Evolutionary conservation across 2,329 filamentous ascomycete species (phyloP).

Genomic region (Monilinia aucupariae): DNA sequence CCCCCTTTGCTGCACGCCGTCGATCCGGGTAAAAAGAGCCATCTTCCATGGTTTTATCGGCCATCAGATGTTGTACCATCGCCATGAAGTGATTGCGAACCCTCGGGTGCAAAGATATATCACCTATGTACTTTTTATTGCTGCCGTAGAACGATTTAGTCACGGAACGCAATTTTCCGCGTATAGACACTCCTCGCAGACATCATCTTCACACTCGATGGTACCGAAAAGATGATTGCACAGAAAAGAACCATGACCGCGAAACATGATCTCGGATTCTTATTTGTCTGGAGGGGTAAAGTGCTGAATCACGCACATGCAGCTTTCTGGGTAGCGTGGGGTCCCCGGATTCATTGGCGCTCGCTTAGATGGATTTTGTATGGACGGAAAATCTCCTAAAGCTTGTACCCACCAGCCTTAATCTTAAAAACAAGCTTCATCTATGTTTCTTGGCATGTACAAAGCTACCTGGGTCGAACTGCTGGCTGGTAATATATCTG

Average conservation of each 20-base stretch:
- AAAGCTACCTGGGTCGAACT: neutral
- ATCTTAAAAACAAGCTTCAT: constrained; percentile 4
- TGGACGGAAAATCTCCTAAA: constrained; percentile 12
- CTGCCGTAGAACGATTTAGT: neutral
- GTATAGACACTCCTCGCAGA: neutral
- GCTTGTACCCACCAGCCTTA: neutral
- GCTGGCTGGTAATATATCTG: neutral
- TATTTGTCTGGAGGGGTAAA: neutral
- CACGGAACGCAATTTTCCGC: constrained; percentile 1
- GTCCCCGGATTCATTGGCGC: constrained; percentile 4
- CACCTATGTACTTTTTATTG: neutral
- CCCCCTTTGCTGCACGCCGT: neutral
- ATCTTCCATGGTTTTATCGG: neutral
- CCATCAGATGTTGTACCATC: neutral
- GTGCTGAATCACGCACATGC: neutral
- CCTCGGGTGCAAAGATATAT: neutral
- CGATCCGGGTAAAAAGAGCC: neutral
- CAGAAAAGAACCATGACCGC: neutral
- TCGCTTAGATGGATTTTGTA: neutral
- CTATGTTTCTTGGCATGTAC: constrained; percentile 10
- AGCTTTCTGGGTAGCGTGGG: constrained; percentile 7
- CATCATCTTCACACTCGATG: neutral
- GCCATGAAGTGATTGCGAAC: neutral
- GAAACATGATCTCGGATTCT: neutral
- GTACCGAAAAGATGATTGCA: neutral